Base-by-base conservation (phyloP, 2,329 filamentous ascomycete genomes). In the Pseudocercospora musae region DNA sequence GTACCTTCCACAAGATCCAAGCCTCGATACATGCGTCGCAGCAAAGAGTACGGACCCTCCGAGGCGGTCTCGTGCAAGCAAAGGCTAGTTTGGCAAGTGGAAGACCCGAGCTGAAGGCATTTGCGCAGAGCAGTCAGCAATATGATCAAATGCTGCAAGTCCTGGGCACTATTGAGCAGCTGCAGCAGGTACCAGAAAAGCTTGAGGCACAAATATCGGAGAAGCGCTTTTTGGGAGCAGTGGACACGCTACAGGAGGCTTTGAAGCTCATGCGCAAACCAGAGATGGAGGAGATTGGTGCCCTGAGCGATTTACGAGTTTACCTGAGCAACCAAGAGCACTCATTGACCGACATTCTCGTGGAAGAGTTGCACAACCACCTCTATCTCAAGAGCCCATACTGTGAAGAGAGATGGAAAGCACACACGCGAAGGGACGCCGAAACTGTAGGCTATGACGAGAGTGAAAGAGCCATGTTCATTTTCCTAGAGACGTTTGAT, bases 1-100 rank as follows among this genome's bases (percentile, higher is more conserved):
- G 94, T 76, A 98, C 94, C 20, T 99, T 98, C 74, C 96, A 99
- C 81, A 97, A 96, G 78, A 99, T 99, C 65, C 95, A 99, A 76
- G 87, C 88, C 57, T 96, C 92, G 77, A 95, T 99, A 68, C 90
- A 94, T 71, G 83, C 86, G 56, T 96, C 92, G 15, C 95, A 99
- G 77, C 88, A 88, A 71, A 87, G 92, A 63, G 91, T 99, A 58
- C 87, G 94, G 62, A 81, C 83, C 11, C 81, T 99, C 65, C 95
- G 94, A 75, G 87, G 92, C 61, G 92, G 91, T n/a, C 81, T 99
- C 61, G 84, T 88, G 13, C 85, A 87, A 58, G 89, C 94, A 49
- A 96, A 96, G 77, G 82, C 85, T 4, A 93, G 89, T 69, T 85
- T 99, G 52, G 89, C 92, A 64, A 92, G 92, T 5, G 89, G 92